Conservation (phyloP, 73 alveolate species). For the Tetrahymena borealis region DNA sequence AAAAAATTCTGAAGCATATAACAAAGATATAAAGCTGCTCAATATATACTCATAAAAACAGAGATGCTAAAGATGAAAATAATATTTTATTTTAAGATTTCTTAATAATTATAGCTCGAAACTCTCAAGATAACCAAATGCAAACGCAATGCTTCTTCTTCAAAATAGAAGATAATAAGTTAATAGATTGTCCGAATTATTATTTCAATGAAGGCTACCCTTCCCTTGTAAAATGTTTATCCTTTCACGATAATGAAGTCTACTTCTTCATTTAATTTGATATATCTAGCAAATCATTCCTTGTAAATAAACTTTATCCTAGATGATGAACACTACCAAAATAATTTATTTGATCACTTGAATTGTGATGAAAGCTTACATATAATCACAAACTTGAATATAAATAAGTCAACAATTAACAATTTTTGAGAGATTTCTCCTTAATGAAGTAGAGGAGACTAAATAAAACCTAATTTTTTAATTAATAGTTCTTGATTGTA, state of each 20-base stretch:
- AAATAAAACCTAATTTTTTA: too few relatives aligned
- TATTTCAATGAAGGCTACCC: neutral
- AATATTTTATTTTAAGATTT: neutral
- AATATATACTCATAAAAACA: neutral
- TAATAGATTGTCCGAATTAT: neutral
- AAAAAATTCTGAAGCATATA: neutral
- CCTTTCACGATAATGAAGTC: neutral
- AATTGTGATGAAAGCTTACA: too few relatives aligned
- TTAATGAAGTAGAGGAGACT: too few relatives aligned
- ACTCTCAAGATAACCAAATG: neutral
- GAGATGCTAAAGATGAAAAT: neutral
- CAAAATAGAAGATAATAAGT: neutral
- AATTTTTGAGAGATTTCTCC: too few relatives aligned
- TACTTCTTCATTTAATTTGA: neutral
- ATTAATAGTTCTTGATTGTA: too few relatives aligned
- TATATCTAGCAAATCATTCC: neutral
- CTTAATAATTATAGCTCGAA: neutral
- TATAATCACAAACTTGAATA: too few relatives aligned
- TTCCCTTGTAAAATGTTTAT: neutral
- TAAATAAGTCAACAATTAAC: too few relatives aligned
- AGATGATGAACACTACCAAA: too few relatives aligned
- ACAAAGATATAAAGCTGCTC: neutral
- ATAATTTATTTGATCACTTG: too few relatives aligned
- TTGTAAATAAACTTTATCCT: neutral
- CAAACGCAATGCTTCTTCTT: neutral